A percentile compares a stretch with the other conserved stretches of the same genome.
These are phyloP conservation scores for Phialemoniopsis sp. DNA, from an alignment of 2,329 filamentous ascomycete genomes.

Conservation along the genomic window DNA sequence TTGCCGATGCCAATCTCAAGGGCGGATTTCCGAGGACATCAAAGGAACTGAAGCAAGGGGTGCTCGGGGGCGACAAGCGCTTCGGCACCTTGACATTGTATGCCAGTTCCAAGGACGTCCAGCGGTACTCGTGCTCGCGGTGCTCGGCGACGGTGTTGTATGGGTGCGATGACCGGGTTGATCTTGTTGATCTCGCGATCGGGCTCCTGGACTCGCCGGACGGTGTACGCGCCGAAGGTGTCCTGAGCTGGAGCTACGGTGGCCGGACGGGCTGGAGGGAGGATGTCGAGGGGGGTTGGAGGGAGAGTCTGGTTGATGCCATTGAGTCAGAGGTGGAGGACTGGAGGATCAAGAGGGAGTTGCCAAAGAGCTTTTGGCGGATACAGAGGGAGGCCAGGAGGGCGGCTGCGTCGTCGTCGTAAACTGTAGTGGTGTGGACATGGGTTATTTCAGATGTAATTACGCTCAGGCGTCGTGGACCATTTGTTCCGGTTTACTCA, in stretches of 20 bases:
- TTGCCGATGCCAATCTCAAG: constrained; percentile 8
- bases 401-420: too few species aligned
- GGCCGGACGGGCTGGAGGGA: constrained; percentile 21
- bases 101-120: constrained; percentile 35
- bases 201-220: constrained; percentile 37
- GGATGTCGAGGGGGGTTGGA: constrained; percentile 34
- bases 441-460: too few species aligned
- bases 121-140: constrained; percentile 42
- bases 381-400: too few species aligned
- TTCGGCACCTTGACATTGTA: constrained; percentile 39
- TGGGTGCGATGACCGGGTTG: constrained; percentile 26
- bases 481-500: too few species aligned
- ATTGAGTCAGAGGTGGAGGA: constrained; percentile 26
- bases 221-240: constrained; percentile 39
- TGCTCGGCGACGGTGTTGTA: constrained; percentile 46
- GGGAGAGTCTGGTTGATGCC: constrained; percentile 23
- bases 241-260: constrained; percentile 36
- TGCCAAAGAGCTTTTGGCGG: constrained; percentile 21
- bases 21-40: constrained; percentile 21
- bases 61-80: constrained; percentile 25
- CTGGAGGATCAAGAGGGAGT: constrained; percentile 24
- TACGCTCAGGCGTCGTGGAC: too few species aligned
- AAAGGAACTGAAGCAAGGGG: constrained; percentile 25
- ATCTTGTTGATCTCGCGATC: constrained; percentile 37
- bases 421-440: too few species aligned